Evolutionary conservation across 2,329 filamentous ascomycete species (phyloP), one percentile per base, ranked within the genome.

Genomic region (Alternaria viburni): DNA sequence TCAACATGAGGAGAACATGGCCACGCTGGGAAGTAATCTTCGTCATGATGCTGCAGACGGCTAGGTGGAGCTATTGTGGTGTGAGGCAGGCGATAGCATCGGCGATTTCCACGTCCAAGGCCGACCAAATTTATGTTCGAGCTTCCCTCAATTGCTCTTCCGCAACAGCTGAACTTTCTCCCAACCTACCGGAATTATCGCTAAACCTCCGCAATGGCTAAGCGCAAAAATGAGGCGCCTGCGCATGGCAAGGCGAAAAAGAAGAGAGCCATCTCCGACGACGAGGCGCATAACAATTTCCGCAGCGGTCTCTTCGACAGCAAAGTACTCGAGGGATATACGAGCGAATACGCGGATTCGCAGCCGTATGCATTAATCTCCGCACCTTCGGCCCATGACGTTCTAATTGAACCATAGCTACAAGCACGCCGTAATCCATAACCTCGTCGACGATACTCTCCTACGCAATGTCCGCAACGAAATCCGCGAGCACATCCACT

Each of bases 391-490:
- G 49, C 21, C 28, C 51, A 21, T 17, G 28, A 49, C 7, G 36
- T 17, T 54, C 62, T 74, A 45, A 68, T 23, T 15, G 23, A 11
- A 8, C 17, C 64, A 1, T 30, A 88, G 86, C 6, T 99, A 99
- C 85, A 93, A 95, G 79, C 95, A 99, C 80, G 91, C 91, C 71
- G 95, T 99, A 55, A 97, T 99, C 76, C 86, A 89, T 70, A 84
- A 88, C 57, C 85, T 99, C 46, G 90, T 98, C 78, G 85, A 96
- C 81, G 91, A 95, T 73, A 81, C 85, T 51, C 89, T 99, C 17
- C 88, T 99, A 50, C 94, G 94, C 74, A 86, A 88, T 59, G 96
- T 99, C 63, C 93, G 96, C 77, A 83, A 87, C 75, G 96, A 99
- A 83, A 95, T 98, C 80, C 90, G 91, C 80, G 86, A 91, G 71